phyloP scores from a whole-genome alignment of 495 filamentous ascomycete genomes.

The Talaromyces nanjingensis region DNA sequence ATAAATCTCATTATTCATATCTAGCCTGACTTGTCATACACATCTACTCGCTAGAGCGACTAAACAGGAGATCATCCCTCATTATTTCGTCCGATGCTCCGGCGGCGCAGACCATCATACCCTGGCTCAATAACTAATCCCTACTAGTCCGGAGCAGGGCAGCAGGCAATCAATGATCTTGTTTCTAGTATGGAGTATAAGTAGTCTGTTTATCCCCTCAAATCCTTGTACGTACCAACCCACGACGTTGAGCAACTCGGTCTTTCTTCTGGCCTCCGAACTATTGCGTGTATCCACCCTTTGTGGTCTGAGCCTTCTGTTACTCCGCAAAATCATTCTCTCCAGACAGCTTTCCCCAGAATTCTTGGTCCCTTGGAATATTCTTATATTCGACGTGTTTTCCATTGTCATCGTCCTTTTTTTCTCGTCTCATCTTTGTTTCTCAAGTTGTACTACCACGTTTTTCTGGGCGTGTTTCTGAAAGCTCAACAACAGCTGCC shows the following conservation, averaged over 20 bases:
- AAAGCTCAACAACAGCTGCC: neutral
- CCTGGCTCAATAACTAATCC: neutral
- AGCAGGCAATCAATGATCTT: neutral
- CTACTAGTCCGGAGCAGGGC: neutral
- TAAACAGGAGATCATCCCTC: neutral
- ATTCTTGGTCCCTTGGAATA: neutral
- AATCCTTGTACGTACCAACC: neutral
- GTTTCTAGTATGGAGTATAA: neutral
- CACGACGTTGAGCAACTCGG: slow-evolving; percentile 1
- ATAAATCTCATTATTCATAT: neutral
- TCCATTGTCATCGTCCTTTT: neutral
- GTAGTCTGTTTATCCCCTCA: neutral
- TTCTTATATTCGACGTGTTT: neutral
- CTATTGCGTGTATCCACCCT: neutral
- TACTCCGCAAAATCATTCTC: neutral
- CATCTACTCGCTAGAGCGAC: neutral
- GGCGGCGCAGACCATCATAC: neutral
- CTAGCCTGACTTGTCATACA: too few species aligned
- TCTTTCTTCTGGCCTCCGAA: neutral
- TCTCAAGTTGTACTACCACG: neutral
- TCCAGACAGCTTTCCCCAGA: slow-evolving; percentile 17
- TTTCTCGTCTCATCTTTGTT: neutral
- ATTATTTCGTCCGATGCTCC: neutral
- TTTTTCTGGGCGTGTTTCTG: neutral
- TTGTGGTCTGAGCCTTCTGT: neutral